A percentile compares a stretch with the other conserved stretches of the same genome.
These are phyloP conservation scores for Curvularia hawaiiensis DNA, from an alignment of 2,329 filamentous ascomycete genomes.

Conservation along the genomic window DNA sequence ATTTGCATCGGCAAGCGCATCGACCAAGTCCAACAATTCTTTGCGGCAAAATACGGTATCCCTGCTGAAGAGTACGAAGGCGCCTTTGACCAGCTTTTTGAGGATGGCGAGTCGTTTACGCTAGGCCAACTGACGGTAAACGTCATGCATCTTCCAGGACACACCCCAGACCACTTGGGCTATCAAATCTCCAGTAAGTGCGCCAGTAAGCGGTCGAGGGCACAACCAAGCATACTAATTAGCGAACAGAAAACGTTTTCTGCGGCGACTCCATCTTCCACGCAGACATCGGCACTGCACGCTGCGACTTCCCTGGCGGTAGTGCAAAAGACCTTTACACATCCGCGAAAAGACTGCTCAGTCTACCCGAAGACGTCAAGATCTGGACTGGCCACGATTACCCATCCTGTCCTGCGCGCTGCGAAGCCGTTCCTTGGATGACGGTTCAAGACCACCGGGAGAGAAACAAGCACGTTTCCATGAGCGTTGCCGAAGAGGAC, in stretches of 20 bases:
- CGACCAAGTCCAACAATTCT: constrained; percentile 56
- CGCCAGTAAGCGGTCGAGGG: too few species aligned
- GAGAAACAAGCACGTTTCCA: constrained; percentile 44
- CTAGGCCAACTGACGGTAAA: constrained; percentile 55
- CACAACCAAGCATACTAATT: constrained; percentile 1
- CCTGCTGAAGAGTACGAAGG: constrained; percentile 49
- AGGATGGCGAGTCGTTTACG: constrained; percentile 59
- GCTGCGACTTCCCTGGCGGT: constrained; percentile 46
- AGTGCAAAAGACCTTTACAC: constrained; percentile 32
- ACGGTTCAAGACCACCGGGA: constrained; percentile 45
- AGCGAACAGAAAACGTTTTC: constrained; percentile 38
- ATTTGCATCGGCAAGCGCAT: constrained; percentile 65
- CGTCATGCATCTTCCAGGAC: constrained; percentile 63
- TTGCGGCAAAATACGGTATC: constrained; percentile 57
- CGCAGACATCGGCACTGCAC: constrained; percentile 41
- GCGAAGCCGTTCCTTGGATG: constrained; percentile 35
- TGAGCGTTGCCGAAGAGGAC: constrained; percentile 31
- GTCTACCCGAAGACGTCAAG: constrained; percentile 33
- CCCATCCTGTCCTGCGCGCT: constrained; percentile 25
- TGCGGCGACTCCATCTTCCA: constrained; percentile 46
- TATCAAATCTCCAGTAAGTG: constrained; percentile 57
- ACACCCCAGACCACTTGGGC: constrained; percentile 66
- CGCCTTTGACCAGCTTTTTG: constrained; percentile 60
- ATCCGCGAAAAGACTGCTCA: constrained; percentile 36
- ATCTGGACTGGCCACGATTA: constrained; percentile 48